Percentiles rank a stretch among this genome's conserved stretches.
phyloP scores from a whole-genome alignment of 768 basidiomycete genomes.

The Pisolithus albus region DNA sequence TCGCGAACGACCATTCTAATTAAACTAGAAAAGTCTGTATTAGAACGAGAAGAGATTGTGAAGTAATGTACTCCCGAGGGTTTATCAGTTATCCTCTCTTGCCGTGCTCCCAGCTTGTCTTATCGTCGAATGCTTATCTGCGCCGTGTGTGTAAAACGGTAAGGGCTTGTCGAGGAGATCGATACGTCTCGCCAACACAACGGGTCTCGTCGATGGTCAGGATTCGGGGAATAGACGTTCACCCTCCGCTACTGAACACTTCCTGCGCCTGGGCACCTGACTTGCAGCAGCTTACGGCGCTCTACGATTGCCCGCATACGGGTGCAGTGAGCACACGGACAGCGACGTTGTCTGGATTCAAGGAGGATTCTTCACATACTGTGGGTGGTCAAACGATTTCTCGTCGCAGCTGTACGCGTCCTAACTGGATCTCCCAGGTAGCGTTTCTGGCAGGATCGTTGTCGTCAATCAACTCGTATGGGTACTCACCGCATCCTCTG shows the following conservation, averaged over 20 bases:
- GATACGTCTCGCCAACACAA: not conserved
- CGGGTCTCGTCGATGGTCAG: constrained; percentile 40
- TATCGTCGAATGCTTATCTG: not conserved
- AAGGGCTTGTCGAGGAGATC: not conserved
- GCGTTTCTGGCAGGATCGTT: constrained; percentile 44
- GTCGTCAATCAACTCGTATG: constrained; percentile 79
- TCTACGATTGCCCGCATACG: constrained; percentile 62
- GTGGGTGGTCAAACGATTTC: constrained; percentile 31
- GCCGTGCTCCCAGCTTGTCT: not conserved
- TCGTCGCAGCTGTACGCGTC: not conserved
- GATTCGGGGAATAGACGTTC: constrained; percentile 48
- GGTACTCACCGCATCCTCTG: constrained; percentile 78
- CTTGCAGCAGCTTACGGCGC: constrained; percentile 49
- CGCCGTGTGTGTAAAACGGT: not conserved
- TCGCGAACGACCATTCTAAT: constrained; percentile 93
- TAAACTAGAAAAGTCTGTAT: constrained; percentile 87
- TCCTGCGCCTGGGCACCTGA: constrained; percentile 81
- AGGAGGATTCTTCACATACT: constrained; percentile 56
- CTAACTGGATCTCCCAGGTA: constrained; percentile 37
- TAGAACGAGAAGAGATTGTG: constrained; percentile 90
- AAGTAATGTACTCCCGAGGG: constrained; percentile 39
- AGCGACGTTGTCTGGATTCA: constrained; percentile 61
- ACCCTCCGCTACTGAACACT: constrained; percentile 68
- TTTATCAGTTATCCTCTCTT: no score
- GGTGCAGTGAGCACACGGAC: constrained; percentile 82